Base-by-base conservation (phyloP, 1,284 basidiomycete genomes). In the Erythrobasidium hasegawianum region DNA sequence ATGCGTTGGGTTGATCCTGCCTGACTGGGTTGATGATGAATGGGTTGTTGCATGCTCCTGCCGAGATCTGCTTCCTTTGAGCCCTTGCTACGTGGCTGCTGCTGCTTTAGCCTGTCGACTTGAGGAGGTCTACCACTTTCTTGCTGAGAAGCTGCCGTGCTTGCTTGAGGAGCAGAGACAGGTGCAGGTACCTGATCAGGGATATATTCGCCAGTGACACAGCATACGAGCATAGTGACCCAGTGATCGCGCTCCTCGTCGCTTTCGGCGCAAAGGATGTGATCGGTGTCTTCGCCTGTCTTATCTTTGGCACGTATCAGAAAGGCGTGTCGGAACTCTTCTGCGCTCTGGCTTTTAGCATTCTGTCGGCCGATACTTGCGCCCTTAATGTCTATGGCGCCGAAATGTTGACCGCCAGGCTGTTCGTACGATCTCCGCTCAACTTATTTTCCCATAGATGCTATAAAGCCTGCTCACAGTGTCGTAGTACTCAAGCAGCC, bases 191-290 rank as follows among this genome's bases (percentile, higher is more conserved):
- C 55, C 4, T 57, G 38, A 16, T 67, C 59, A 41, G 64, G 59
- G 53, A 71, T 56, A 60, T 71, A 73, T 22, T 73, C 71, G 22
- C 76, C 75, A 2, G 72, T 71, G 18, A 80, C 77, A 68, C 80
- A 92, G 50, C 87, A 84, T 55, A 95, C 90, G 45, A 98, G 85
- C 70, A 92, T 87, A 67, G 94, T 88, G 39, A 97, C 93, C 95
- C 95, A 98, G 64, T 82, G 83, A 76, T 98, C 95, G 43, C 95
- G 83, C 75, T 96, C 92, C 54, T 82, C 80, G 77, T 98, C 95
- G 75, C 89, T 97, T 78, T 96, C 91, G 0, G 95, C 95, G 74
- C 95, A 97, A 3, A 98, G 81, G 33, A 98, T 93, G 76, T 97
- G 95, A 57, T 87, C 83, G 70, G 85, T 84, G 57, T 86, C 83